Conservation (phyloP, 805 yeast genomes). For the Metschnikowia lachancei region DNA sequence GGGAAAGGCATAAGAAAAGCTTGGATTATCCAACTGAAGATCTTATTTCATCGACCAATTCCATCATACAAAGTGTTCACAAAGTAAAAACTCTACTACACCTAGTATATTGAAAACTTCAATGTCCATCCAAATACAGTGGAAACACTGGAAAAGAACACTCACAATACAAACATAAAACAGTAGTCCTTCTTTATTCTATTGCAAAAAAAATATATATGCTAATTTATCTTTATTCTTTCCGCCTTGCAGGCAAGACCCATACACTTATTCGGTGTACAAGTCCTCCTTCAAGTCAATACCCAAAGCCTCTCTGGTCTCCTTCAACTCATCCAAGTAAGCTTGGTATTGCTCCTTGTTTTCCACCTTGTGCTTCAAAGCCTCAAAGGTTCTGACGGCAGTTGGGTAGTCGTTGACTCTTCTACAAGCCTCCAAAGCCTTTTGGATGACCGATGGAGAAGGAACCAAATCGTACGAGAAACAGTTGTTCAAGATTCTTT, state of each 20-base stretch:
- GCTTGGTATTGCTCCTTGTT: constrained; percentile 91
- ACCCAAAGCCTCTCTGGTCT: constrained; percentile 87
- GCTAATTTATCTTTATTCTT: background rate
- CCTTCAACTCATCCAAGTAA: constrained; percentile 91
- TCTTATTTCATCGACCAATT: too few species aligned
- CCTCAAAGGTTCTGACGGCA: constrained; percentile 97
- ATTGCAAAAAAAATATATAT: constrained; percentile 8
- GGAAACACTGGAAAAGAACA: too few species aligned
- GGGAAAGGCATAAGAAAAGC: too few species aligned
- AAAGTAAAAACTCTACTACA: too few species aligned
- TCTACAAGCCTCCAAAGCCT: constrained; percentile 96
- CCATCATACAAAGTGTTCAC: too few species aligned
- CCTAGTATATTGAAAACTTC: too few species aligned
- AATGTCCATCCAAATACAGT: too few species aligned
- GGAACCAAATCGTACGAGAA: constrained; percentile 98
- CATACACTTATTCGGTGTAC: constrained; percentile 33
- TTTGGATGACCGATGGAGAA: constrained; percentile 92
- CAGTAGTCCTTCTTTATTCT: constrained; percentile 2
- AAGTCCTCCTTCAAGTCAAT: constrained; percentile 90
- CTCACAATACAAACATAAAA: too few species aligned
- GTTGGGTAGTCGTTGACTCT: constrained; percentile 98
- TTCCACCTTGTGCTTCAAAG: constrained; percentile 93
- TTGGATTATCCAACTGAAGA: too few species aligned
- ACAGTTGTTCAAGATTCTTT: constrained; percentile 94
- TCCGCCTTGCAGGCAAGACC: background rate